phyloP scores from a whole-genome alignment of 116 monocot genomes.

The Dioscorea cayenensis region DNA sequence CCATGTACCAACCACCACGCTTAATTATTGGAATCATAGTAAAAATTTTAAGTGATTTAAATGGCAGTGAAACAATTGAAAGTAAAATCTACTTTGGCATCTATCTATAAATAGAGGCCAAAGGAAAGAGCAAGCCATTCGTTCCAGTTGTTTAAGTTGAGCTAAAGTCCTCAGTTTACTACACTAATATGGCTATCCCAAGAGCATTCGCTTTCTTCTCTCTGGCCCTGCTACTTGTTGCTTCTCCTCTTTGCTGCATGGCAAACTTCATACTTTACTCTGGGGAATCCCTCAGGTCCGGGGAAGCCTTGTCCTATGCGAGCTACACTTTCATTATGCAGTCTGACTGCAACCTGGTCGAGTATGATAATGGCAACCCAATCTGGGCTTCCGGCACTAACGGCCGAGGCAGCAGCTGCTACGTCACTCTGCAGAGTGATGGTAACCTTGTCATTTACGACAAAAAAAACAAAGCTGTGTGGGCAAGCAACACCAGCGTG shows the following conservation, averaged over 20 bases:
- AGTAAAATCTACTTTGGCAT: too few species aligned
- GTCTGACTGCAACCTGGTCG: conserved; percentile 12
- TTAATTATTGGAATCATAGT: too few species aligned
- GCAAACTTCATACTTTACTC: background rate
- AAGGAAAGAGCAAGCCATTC: too few species aligned
- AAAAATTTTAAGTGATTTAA: too few species aligned
- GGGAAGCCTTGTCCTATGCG: background rate
- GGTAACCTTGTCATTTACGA: conserved; percentile 16
- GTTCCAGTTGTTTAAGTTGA: too few species aligned
- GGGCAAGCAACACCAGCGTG: background rate
- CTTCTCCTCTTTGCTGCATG: background rate
- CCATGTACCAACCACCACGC: too few species aligned
- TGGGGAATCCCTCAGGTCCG: background rate
- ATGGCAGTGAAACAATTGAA: too few species aligned
- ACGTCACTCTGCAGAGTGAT: conserved; percentile 4
- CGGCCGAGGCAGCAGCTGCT: background rate
- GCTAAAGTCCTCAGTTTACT: too few species aligned
- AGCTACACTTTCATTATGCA: conserved; percentile 12
- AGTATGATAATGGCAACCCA: background rate
- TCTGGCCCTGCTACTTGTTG: background rate
- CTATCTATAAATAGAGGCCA: too few species aligned
- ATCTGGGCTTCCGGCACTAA: conserved; percentile 8
- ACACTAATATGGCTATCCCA: too few species aligned
- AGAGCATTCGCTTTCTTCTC: too few species aligned
- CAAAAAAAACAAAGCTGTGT: background rate